Conservation (phyloP, 1,284 basidiomycete species). For the Malassezia arunalokei region DNA sequence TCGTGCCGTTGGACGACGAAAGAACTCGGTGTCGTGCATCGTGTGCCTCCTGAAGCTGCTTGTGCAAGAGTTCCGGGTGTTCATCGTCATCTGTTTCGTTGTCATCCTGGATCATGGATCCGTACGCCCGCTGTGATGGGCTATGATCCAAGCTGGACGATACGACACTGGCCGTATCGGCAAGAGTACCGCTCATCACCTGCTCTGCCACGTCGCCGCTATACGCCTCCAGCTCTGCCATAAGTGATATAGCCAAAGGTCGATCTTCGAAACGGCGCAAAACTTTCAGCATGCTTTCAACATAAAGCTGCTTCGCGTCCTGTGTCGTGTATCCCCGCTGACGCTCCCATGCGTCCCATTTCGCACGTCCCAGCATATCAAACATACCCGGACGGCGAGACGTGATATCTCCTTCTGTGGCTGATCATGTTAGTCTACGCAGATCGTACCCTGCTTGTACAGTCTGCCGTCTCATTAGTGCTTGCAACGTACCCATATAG, state of each 20-base stretch:
- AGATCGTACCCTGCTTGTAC: constrained; percentile 42
- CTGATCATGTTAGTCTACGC: constrained; percentile 47
- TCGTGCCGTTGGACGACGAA: too few relatives aligned
- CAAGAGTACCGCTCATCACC: constrained; percentile 55
- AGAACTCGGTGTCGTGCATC: too few relatives aligned
- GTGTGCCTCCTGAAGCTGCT: too few relatives aligned
- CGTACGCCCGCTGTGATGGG: constrained; percentile 1
- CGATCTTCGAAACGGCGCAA: constrained; percentile 70
- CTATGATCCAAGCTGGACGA: constrained; percentile 12
- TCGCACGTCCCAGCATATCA: constrained; percentile 84
- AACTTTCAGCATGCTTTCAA: constrained; percentile 73
- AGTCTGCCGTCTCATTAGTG: constrained; percentile 24
- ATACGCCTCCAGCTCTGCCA: constrained; percentile 71
- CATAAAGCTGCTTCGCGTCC: constrained; percentile 80
- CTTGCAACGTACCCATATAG: constrained; percentile 63
- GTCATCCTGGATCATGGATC: background rate
- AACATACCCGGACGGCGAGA: constrained; percentile 69
- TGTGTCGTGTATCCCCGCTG: constrained; percentile 65
- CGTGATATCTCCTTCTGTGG: constrained; percentile 74
- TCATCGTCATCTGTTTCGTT: background rate
- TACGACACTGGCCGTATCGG: constrained; percentile 17
- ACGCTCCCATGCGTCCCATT: constrained; percentile 94
- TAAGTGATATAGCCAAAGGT: constrained; percentile 61
- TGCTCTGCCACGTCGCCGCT: constrained; percentile 59
- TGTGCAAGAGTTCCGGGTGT: background rate